Conservation (phyloP, 2,329 filamentous ascomycete species). For the Cladobotryum mycophilum region DNA sequence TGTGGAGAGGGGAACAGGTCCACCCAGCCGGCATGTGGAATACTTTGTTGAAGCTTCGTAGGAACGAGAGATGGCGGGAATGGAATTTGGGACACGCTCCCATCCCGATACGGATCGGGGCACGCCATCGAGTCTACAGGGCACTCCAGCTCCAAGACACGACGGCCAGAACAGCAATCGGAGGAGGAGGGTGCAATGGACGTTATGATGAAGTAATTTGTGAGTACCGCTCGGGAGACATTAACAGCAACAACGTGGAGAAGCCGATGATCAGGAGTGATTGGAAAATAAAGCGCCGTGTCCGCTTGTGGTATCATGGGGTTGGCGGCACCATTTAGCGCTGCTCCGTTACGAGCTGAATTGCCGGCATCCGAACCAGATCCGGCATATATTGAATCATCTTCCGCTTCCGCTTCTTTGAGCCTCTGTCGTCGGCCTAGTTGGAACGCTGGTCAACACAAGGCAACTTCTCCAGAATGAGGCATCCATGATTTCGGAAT, state of each 20-base stretch:
- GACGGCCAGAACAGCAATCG: slow-evolving; percentile 8
- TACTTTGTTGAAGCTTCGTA: slow-evolving; percentile 12
- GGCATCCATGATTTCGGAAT: too few species aligned
- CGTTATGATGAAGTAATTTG: slow-evolving; percentile 17
- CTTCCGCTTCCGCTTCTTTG: too few species aligned
- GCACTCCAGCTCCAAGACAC: slow-evolving; percentile 3
- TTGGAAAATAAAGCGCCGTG: slow-evolving; percentile 11
- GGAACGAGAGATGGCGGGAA: slow-evolving; percentile 13
- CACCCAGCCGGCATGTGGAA: slow-evolving; percentile 15
- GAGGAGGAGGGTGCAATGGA: slow-evolving; percentile 9
- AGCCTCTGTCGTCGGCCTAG: too few species aligned
- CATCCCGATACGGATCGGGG: not conserved
- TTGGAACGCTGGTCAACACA: too few species aligned
- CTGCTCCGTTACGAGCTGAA: not conserved
- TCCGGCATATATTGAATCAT: too few species aligned
- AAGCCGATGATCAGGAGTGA: slow-evolving; percentile 14
- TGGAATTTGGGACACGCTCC: not conserved
- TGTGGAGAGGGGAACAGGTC: slow-evolving; percentile 16
- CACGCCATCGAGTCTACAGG: slow-evolving; percentile 1
- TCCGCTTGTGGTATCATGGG: not conserved
- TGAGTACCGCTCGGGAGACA: slow-evolving; percentile 16
- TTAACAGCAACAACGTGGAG: slow-evolving; percentile 16
- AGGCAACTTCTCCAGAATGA: too few species aligned
- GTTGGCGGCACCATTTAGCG: not conserved
- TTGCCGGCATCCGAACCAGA: too few species aligned